Base-by-base conservation (phyloP, 305 asterid species). In the Rubia peregrina region DNA sequence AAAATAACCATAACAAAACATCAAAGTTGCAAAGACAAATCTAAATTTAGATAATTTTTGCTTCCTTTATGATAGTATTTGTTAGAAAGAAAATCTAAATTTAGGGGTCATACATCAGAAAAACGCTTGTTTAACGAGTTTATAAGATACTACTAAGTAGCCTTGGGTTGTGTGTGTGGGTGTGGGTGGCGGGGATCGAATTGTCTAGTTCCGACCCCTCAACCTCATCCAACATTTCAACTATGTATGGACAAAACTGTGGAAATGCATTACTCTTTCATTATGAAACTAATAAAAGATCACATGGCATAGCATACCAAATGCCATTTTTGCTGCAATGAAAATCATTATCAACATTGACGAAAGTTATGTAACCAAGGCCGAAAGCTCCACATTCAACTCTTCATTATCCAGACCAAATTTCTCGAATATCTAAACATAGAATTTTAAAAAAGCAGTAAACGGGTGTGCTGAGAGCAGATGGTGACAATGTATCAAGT, bases 321-420 rank as follows among this genome's bases (percentile, higher is more conserved):
- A 49, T 14, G 56, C 56, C n/a, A 49, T 21, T 56, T 56, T 3
- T 56, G 26, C 62, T n/a, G 19, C 65, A 61, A 61, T 5, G 65
- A 22, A 61, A 24, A 61, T 13, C 41, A 61, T 33, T 30, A 61
- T 14, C 9, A 56, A 56, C 62, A 56, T 8, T 9, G 6, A 3
- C 62, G 21, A 56, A 56, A 19, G 33, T 16, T 17, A 9, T 9
- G 5, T 56, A 19, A 2, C 33, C 62, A 57, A 56, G 36, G 62
- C 24, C 24, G 26, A 30, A 73, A 30, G 48, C 17, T 60, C 61
- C 71, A 66, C 41, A n/a, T 19, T 43, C 56, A 67, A 22, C 41
- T 49, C 16, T 1, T 43, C 61, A 56, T 43, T 11, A 73, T 42
- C 67, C 68, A 26, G 5, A 30, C 38, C 9, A 59, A 22, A 67